These are phyloP conservation scores for Globisporangium nagaii DNA, from an alignment of 352 stramenopile genomes.

Conservation along the genomic window DNA sequence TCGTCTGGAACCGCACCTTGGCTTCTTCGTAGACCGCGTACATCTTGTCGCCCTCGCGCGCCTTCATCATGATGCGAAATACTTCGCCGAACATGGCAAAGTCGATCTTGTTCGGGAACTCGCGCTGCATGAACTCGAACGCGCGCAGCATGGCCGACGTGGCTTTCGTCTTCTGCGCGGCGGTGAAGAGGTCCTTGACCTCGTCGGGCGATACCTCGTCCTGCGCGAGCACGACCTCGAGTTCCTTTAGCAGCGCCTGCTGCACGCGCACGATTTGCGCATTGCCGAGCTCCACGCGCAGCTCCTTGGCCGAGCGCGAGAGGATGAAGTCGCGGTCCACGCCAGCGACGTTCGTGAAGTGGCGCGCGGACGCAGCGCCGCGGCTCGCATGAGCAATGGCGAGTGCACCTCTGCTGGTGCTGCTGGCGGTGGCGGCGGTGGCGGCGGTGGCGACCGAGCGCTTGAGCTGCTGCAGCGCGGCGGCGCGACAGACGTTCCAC, in stretches of 20 bases:
- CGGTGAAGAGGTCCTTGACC: constrained; percentile 51
- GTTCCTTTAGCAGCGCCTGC: constrained; percentile 32
- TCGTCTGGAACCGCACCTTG: constrained; percentile 31
- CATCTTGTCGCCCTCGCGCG: constrained; percentile 30
- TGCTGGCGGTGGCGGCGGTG: constrained; percentile 1
- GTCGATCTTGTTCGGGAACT: constrained; percentile 39
- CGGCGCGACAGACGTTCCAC: constrained; percentile 51
- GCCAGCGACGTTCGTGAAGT: constrained; percentile 37
- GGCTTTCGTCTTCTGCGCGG: constrained; percentile 41
- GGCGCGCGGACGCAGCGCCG: neutral
- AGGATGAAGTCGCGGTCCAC: constrained; percentile 43
- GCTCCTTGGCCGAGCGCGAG: constrained; percentile 25
- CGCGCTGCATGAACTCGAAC: constrained; percentile 39
- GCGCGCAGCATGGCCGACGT: constrained; percentile 41
- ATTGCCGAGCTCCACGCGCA: constrained; percentile 30
- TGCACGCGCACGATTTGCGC: constrained; percentile 25
- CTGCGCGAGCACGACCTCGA: constrained; percentile 22
- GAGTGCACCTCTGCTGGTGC: neutral
- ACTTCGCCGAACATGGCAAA: constrained; percentile 62
- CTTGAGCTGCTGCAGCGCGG: constrained; percentile 37
- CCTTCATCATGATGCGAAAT: constrained; percentile 43
- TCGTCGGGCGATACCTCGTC: constrained; percentile 38
- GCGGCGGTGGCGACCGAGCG: constrained; percentile 12
- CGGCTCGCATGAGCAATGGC: neutral
- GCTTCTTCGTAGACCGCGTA: constrained; percentile 41